phyloP scores from a whole-genome alignment of 345 rosid genomes.

The Odontarrhena argentea region DNA sequence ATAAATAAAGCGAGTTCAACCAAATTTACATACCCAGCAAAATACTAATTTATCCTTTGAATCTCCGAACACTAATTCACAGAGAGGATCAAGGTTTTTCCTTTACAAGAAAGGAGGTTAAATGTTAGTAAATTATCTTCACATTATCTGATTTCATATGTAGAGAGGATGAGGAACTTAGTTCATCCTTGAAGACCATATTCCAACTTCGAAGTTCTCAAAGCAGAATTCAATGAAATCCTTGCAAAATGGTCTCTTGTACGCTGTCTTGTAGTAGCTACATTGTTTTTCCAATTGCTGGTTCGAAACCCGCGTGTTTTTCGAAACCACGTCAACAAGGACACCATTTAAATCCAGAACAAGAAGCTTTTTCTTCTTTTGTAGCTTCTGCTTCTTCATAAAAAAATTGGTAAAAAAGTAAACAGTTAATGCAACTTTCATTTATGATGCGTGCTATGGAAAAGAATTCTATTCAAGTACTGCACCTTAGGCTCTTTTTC shows the following conservation, averaged over 20 bases:
- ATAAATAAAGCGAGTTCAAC: neutral
- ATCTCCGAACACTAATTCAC: constrained; percentile 63
- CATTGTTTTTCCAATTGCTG: no score
- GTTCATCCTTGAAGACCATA: constrained; percentile 46
- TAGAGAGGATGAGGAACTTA: neutral
- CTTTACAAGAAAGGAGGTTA: constrained; percentile 31
- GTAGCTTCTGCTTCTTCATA: no score
- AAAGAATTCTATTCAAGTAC: no score
- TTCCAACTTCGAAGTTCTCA: constrained; percentile 51
- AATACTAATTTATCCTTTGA: constrained; percentile 62
- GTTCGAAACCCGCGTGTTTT: no score
- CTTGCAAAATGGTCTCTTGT: no score
- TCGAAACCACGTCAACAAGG: constrained; percentile 57
- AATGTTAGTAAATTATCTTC: no score
- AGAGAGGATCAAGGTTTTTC: constrained; percentile 50
- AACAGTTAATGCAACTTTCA: no score
- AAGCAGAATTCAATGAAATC: constrained; percentile 43
- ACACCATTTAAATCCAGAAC: constrained; percentile 79
- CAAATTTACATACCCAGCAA: constrained; percentile 59
- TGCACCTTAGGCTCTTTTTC: no score
- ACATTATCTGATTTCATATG: no score
- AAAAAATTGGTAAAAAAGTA: no score
- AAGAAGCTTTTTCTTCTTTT: constrained; percentile 48
- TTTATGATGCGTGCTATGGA: no score
- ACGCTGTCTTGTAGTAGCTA: neutral